Evolutionary conservation across 179 eudicot species (phyloP).

Genomic region (Monotropa hypopitys): DNA sequence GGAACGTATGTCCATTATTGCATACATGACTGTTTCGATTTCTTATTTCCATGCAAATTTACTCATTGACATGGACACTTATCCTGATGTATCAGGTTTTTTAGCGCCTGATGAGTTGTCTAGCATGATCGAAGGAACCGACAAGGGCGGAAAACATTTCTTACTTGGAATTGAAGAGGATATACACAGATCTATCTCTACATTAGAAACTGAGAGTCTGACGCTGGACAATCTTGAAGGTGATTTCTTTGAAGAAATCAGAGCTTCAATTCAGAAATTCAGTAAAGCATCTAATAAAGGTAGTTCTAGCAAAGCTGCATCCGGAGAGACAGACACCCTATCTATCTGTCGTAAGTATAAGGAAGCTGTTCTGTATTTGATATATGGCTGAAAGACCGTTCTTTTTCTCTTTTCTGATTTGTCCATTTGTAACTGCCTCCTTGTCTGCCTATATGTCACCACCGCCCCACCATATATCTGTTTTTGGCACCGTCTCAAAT

Average conservation of each 20-base stretch:
- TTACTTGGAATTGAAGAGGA: conserved; percentile 83
- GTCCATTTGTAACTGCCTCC: neutral
- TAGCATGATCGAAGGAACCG: conserved; percentile 55
- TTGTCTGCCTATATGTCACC: neutral
- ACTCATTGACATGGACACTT: neutral
- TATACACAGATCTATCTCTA: conserved; percentile 47
- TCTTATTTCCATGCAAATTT: neutral
- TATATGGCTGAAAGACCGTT: neutral
- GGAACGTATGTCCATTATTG: neutral
- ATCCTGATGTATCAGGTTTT: conserved; percentile 41
- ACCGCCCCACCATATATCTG: neutral
- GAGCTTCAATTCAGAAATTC: conserved; percentile 88
- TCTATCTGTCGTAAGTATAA: conserved; percentile 31
- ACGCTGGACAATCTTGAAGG: conserved; percentile 61
- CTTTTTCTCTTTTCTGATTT: neutral
- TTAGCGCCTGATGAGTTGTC: conserved; percentile 83
- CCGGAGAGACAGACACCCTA: conserved; percentile 19
- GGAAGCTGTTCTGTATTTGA: neutral
- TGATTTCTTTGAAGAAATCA: conserved; percentile 74
- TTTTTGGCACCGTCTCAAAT: neutral
- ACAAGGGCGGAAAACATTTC: conserved; percentile 20
- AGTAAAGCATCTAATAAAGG: conserved; percentile 27
- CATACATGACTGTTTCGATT: neutral
- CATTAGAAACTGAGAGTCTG: conserved; percentile 62
- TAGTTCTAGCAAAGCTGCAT: conserved; percentile 16